Percentiles rank a stretch among this genome's conserved stretches.
Evolutionary conservation across 768 basidiomycete species (phyloP).

Genomic region (Fibroporia radiculosa): DNA sequence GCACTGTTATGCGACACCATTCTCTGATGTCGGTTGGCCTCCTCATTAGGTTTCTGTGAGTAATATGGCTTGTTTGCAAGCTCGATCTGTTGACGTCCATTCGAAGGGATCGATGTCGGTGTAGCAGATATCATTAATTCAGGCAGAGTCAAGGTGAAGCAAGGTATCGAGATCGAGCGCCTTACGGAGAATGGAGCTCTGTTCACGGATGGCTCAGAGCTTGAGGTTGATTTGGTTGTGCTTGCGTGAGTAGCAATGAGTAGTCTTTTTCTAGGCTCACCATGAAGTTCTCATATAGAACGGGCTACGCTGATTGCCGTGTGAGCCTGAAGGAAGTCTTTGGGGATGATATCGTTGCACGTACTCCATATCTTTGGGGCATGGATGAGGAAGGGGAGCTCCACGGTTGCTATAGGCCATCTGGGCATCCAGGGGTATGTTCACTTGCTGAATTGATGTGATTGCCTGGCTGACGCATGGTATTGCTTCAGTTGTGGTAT

Average conservation of each 20-base stretch:
- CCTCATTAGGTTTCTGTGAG: neutral
- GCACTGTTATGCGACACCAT: neutral
- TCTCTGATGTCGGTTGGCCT: neutral
- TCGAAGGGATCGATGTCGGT: conserved; percentile 17
- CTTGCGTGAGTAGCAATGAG: conserved; percentile 19
- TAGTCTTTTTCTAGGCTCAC: too few relatives aligned
- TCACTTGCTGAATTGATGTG: neutral
- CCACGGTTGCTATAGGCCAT: conserved; percentile 28
- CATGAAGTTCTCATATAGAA: too few relatives aligned
- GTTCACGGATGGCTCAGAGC: conserved; percentile 19
- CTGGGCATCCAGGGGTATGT: conserved; percentile 36
- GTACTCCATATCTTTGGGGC: conserved; percentile 28
- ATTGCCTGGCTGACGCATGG: neutral
- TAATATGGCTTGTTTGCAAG: neutral
- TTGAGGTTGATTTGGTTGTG: conserved; percentile 24
- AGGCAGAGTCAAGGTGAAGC: conserved; percentile 15
- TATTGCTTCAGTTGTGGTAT: conserved; percentile 32
- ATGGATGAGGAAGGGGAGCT: conserved; percentile 36
- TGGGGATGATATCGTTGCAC: conserved; percentile 27
- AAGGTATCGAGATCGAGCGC: conserved; percentile 9
- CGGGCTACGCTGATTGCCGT: conserved; percentile 26
- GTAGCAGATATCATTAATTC: conserved; percentile 14
- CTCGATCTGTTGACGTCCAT: neutral
- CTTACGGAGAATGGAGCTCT: conserved; percentile 17
- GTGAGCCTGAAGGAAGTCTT: conserved; percentile 26